Percentiles rank a stretch among this genome's conserved stretches.
Conservation (phyloP, 2,329 filamentous ascomycete genomes). For the Sporothrix pseudoabietina region DNA sequence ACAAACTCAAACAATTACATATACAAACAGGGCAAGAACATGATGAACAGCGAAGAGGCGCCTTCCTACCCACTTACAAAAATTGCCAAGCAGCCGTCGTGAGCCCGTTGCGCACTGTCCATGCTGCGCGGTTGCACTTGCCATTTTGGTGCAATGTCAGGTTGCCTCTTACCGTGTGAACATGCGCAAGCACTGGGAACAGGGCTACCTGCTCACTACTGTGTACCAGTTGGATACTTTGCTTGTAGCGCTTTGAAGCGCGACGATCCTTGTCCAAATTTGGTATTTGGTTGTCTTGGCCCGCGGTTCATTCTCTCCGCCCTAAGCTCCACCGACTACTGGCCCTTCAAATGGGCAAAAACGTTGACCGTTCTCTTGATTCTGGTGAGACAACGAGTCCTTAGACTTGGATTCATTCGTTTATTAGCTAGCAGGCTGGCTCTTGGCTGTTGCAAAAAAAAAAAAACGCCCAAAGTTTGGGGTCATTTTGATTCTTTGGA, state of each 20-base stretch:
- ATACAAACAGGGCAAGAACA: background rate
- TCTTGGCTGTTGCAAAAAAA: background rate
- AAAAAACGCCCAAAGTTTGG: background rate
- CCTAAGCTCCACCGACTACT: background rate
- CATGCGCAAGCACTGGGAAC: background rate
- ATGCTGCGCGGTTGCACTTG: no score
- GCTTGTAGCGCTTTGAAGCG: background rate
- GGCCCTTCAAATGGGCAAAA: conserved; percentile 8
- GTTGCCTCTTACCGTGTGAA: background rate
- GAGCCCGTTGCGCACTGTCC: background rate
- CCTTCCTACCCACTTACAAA: background rate
- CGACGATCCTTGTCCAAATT: conserved; percentile 8
- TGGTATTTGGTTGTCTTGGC: background rate
- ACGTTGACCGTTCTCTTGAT: conserved; percentile 10
- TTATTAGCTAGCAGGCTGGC: no score
- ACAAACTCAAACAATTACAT: background rate
- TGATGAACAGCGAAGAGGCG: background rate
- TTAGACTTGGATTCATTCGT: no score
- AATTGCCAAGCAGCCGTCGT: background rate
- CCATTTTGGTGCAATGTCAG: background rate
- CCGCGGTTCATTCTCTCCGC: conserved; percentile 2
- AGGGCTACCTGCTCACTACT: background rate
- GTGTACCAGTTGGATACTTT: background rate
- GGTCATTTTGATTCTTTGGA: background rate
- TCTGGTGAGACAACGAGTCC: background rate